These are phyloP conservation scores for Microthlaspi erraticum DNA, from an alignment of 345 rosid species.

Conservation along the genomic window DNA sequence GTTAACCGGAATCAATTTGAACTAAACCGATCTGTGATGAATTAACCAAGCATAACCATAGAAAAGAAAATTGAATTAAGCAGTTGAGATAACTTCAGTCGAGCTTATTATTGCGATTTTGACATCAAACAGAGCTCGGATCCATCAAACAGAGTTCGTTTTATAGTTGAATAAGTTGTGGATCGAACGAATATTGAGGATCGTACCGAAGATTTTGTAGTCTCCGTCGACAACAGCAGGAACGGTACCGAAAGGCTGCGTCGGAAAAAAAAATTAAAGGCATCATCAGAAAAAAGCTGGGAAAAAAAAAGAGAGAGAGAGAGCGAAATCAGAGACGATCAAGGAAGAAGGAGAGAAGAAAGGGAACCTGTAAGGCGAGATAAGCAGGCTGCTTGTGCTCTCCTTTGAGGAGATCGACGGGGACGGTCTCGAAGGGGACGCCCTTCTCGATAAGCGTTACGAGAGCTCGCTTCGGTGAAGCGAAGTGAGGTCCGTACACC, in stretches of 20 bases:
- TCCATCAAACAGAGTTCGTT: background rate
- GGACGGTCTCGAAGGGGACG: conserved; percentile 59
- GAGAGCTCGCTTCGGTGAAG: conserved; percentile 59
- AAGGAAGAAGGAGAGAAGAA: background rate
- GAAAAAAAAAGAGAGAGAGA: too few species aligned
- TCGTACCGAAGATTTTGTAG: conserved; percentile 63
- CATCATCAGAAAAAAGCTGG: conserved; percentile 15
- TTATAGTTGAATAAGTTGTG: background rate
- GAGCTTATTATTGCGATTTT: too few species aligned
- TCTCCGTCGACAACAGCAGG: conserved; percentile 82
- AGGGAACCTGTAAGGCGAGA: conserved; percentile 63
- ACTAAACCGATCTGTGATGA: background rate
- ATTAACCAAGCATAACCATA: background rate
- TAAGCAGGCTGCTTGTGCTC: conserved; percentile 60
- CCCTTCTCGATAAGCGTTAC: conserved; percentile 59
- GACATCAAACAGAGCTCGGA: background rate
- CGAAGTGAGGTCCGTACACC: conserved; percentile 64
- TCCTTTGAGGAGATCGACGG: conserved; percentile 67
- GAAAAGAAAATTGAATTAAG: background rate
- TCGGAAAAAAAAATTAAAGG: background rate
- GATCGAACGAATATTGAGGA: background rate
- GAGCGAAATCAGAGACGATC: background rate
- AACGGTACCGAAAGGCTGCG: conserved; percentile 72
- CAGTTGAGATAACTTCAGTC: too few species aligned
- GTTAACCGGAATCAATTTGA: background rate